Percentiles rank a stretch among this genome's conserved stretches.
Evolutionary conservation across 2,329 filamentous ascomycete genomes (phyloP).

Genomic region (Phyllosticta citrichinensis): DNA sequence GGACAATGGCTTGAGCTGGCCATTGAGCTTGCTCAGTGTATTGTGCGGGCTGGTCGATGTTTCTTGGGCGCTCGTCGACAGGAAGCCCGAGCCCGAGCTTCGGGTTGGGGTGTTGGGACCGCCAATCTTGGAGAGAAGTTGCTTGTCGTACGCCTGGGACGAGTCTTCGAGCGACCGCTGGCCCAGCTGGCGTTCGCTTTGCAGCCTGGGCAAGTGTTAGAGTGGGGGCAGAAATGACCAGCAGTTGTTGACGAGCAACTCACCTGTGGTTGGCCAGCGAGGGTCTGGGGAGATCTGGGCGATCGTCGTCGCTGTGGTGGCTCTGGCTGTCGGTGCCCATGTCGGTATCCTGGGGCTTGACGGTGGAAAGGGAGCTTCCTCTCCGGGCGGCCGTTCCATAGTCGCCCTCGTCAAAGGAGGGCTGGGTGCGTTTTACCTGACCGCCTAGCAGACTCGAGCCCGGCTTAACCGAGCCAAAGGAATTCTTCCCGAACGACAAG

Average conservation of each 20-base stretch:
- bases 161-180: conserved; percentile 47
- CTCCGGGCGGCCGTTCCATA: conserved; percentile 22
- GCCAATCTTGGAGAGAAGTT: conserved; percentile 52
- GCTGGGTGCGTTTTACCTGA: conserved; percentile 8
- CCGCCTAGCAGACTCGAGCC: conserved; percentile 37
- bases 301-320: conserved; percentile 28
- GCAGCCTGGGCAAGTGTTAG: conserved; percentile 34
- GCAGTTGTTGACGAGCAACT: neutral
- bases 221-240: neutral
- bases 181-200: conserved; percentile 50
- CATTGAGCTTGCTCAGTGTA: conserved; percentile 31
- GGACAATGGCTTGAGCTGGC: conserved; percentile 35
- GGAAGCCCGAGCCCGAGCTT: conserved; percentile 21
- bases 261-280: conserved; percentile 35
- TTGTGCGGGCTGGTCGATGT: conserved; percentile 25
- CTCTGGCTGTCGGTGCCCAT: conserved; percentile 25
- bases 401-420: conserved; percentile 19
- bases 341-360: conserved; percentile 26
- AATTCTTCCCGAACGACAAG: conserved; percentile 36
- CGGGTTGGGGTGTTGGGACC: conserved; percentile 48
- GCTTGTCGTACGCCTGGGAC: conserved; percentile 53
- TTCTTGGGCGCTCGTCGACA: conserved; percentile 26
- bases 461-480: conserved; percentile 35
- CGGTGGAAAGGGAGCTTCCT: conserved; percentile 30
- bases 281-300: conserved; percentile 22